phyloP scores from a whole-genome alignment of 768 basidiomycete genomes.

The Tulasnella sp. region DNA sequence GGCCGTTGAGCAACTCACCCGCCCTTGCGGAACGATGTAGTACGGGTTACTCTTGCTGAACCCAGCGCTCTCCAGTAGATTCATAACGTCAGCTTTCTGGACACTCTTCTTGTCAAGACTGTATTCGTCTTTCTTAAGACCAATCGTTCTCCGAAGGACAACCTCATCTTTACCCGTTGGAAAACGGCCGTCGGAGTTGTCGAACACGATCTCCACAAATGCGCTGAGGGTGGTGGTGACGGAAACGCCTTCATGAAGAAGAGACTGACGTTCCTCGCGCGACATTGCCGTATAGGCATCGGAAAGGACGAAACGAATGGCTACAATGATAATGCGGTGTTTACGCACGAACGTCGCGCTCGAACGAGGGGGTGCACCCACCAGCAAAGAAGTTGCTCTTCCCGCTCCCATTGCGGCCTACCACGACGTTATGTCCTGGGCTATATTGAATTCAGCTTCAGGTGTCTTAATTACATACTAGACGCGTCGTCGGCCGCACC shows the following conservation, averaged over 20 bases:
- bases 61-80: constrained; percentile 88
- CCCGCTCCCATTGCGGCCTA: constrained; percentile 93
- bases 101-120: constrained; percentile 91
- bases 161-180: constrained; percentile 84
- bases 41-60: constrained; percentile 99
- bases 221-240: constrained; percentile 83
- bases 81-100: constrained; percentile 96
- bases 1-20: constrained; percentile 41
- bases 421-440: constrained; percentile 88
- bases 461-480: background rate
- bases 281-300: constrained; percentile 96
- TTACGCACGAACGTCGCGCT: background rate
- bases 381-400: constrained; percentile 99
- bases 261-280: constrained; percentile 78
- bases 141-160: constrained; percentile 84
- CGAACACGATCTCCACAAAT: constrained; percentile 94
- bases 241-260: constrained; percentile 90
- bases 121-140: constrained; percentile 97
- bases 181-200: constrained; percentile 88
- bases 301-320: constrained; percentile 93
- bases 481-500: constrained; percentile 5
- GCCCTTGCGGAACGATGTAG: constrained; percentile 96
- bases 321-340: constrained; percentile 30
- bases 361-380: constrained; percentile 27
- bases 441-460: constrained; percentile 20